A percentile compares a stretch with the other conserved stretches of the same genome.
These are phyloP conservation scores for Phytophthora cactorum DNA, from an alignment of 352 stramenopile species.

Conservation along the genomic window DNA sequence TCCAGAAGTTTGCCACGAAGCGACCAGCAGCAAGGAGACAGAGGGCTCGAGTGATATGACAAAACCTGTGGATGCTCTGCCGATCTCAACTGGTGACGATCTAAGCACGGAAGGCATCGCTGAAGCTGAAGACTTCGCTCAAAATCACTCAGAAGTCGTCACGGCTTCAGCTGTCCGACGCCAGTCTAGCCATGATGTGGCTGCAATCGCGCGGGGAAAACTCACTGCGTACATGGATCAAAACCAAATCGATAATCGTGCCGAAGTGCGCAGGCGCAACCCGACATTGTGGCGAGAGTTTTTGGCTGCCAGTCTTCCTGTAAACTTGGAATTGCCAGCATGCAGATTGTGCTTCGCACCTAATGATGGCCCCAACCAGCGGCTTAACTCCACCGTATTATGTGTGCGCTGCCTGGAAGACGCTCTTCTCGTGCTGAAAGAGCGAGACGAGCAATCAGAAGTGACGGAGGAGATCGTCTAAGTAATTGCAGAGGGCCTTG, in stretches of 20 bases:
- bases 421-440: constrained; percentile 29
- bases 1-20: neutral
- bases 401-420: constrained; percentile 51
- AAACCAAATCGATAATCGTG: constrained; percentile 36
- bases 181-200: constrained; percentile 9
- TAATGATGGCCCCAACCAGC: constrained; percentile 55
- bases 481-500: neutral
- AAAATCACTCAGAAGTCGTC: constrained; percentile 9
- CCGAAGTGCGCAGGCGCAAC: constrained; percentile 39
- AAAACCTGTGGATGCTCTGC: constrained; percentile 1
- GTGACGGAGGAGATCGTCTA: constrained; percentile 13
- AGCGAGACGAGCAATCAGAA: constrained; percentile 12
- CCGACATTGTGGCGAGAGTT: constrained; percentile 55
- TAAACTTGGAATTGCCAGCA: constrained; percentile 21
- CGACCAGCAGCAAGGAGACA: neutral
- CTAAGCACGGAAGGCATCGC: neutral
- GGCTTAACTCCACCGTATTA: constrained; percentile 59
- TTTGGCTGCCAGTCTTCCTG: constrained; percentile 33
- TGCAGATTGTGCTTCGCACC: constrained; percentile 51
- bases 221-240: constrained; percentile 44
- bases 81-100: neutral
- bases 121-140: constrained; percentile 14
- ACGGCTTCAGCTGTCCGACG: constrained; percentile 6
- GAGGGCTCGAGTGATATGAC: neutral
- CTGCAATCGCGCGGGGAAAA: constrained; percentile 20